These are phyloP conservation scores for Sclerotinia glacialis DNA, from an alignment of 2,329 filamentous ascomycete species.

Conservation along the genomic window DNA sequence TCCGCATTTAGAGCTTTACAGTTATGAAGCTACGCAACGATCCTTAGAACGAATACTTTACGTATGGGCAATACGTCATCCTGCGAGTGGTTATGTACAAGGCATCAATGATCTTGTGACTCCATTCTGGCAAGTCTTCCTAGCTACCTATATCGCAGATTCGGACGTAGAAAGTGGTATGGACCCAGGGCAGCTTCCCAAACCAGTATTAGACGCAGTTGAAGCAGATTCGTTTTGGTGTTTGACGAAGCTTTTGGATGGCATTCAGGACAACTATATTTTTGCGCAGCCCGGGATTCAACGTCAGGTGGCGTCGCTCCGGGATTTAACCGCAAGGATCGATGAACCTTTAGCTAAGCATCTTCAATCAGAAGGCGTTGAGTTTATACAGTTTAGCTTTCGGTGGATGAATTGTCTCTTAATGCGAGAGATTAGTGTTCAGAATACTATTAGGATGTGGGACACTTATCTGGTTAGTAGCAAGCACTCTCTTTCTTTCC, in stretches of 20 bases:
- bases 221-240: slow-evolving; percentile 99
- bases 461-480: slow-evolving; percentile 88
- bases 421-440: slow-evolving; percentile 96
- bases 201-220: slow-evolving; percentile 87
- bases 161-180: slow-evolving; percentile 88
- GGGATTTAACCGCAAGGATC: slow-evolving; percentile 88
- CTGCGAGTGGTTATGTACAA: slow-evolving; percentile 95
- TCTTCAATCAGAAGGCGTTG: slow-evolving; percentile 83
- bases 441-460: slow-evolving; percentile 98
- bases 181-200: slow-evolving; percentile 92
- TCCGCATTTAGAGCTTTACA: slow-evolving; percentile 90
- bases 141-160: slow-evolving; percentile 93
- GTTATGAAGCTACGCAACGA: slow-evolving; percentile 92
- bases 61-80: slow-evolving; percentile 95
- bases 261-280: slow-evolving; percentile 98
- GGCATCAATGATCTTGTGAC: slow-evolving; percentile 98
- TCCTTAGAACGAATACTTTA: slow-evolving; percentile 94
- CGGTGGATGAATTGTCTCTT: slow-evolving; percentile 99
- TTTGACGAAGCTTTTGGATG: slow-evolving; percentile 93
- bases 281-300: slow-evolving; percentile 96
- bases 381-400: slow-evolving; percentile 99
- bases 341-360: slow-evolving; percentile 82
- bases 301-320: slow-evolving; percentile 81
- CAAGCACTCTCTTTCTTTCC: not conserved
- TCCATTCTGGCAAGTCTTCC: slow-evolving; percentile 96